Percentiles rank a stretch among this genome's conserved stretches.
phyloP scores from a whole-genome alignment of 441 rosid species.

The Erodium chrysanthum region DNA sequence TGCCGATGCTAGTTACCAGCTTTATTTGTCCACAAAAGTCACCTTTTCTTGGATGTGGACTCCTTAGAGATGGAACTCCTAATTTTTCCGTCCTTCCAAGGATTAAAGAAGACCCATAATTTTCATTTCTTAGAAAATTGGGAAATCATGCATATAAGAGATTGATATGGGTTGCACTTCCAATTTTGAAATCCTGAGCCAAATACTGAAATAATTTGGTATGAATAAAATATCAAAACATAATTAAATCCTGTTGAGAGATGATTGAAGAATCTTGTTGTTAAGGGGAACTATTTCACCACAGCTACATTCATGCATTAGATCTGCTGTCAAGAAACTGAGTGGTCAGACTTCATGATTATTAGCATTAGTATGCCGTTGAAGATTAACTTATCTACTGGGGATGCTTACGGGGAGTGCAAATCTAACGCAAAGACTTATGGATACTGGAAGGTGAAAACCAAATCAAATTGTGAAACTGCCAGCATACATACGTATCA shows the following conservation, averaged over 20 bases:
- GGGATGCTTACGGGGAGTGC: too few relatives aligned
- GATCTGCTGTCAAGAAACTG: not conserved
- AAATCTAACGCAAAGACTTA: too few relatives aligned
- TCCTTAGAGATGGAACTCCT: not conserved
- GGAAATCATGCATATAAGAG: constrained; percentile 3
- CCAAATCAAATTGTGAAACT: too few relatives aligned
- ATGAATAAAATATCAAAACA: not conserved
- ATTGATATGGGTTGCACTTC: constrained; percentile 3
- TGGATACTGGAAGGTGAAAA: too few relatives aligned
- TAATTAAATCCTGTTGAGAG: not conserved
- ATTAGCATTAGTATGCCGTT: too few relatives aligned
- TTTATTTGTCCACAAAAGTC: constrained; percentile 1
- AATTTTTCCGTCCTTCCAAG: constrained; percentile 1
- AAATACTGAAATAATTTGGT: not conserved
- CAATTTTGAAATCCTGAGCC: not conserved
- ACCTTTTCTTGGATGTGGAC: constrained; percentile 7
- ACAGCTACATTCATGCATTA: not conserved
- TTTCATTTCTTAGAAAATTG: not conserved
- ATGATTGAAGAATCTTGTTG: constrained; percentile 4
- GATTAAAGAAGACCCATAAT: not conserved
- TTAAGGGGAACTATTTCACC: not conserved
- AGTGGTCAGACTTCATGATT: too few relatives aligned
- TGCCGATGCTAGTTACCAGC: not conserved
- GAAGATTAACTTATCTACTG: too few relatives aligned
- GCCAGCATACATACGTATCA: too few relatives aligned